A percentile compares a stretch with the other conserved stretches of the same genome.
These are phyloP conservation scores for Mycosphaerelloides madeirae DNA, from an alignment of 2,329 filamentous ascomycete species.

Conservation along the genomic window DNA sequence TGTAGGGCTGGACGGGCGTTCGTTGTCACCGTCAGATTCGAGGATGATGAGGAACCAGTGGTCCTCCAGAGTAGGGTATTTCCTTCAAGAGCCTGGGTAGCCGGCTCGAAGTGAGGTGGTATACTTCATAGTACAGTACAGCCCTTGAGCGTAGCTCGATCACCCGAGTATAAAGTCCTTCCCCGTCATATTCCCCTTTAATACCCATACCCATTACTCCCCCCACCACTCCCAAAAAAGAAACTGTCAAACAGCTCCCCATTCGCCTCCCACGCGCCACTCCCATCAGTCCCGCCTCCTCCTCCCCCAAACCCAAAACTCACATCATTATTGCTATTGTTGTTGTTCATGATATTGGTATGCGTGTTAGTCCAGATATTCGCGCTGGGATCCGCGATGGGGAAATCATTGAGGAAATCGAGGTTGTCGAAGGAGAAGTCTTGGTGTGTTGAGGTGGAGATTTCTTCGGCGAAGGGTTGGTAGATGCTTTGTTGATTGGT, in stretches of 20 bases:
- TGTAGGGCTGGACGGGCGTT: too few species aligned
- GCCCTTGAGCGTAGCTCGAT: background rate
- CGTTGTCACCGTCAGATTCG: too few species aligned
- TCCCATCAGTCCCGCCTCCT: conserved; percentile 26
- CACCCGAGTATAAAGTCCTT: background rate
- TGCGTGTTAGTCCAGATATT: conserved; percentile 13
- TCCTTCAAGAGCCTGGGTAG: too few species aligned
- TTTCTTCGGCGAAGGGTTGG: conserved; percentile 15
- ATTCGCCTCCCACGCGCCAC: conserved; percentile 51
- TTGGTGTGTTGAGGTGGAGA: conserved; percentile 13
- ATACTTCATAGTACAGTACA: background rate
- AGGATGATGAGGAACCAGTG: too few species aligned
- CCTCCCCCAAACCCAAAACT: conserved; percentile 54
- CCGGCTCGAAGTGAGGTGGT: too few species aligned
- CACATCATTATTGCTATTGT: conserved; percentile 30
- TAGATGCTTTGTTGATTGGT: conserved; percentile 26
- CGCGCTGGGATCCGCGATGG: conserved; percentile 40
- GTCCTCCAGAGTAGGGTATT: too few species aligned
- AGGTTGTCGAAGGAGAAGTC: conserved; percentile 42
- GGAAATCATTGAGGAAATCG: conserved; percentile 52
- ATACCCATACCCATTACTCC: conserved; percentile 12
- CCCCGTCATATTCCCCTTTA: background rate
- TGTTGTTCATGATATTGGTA: conserved; percentile 4
- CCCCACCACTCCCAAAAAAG: conserved; percentile 63
- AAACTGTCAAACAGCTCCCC: conserved; percentile 62